Conservation (phyloP, 1,284 basidiomycete genomes). For the Puccinia triticina region DNA sequence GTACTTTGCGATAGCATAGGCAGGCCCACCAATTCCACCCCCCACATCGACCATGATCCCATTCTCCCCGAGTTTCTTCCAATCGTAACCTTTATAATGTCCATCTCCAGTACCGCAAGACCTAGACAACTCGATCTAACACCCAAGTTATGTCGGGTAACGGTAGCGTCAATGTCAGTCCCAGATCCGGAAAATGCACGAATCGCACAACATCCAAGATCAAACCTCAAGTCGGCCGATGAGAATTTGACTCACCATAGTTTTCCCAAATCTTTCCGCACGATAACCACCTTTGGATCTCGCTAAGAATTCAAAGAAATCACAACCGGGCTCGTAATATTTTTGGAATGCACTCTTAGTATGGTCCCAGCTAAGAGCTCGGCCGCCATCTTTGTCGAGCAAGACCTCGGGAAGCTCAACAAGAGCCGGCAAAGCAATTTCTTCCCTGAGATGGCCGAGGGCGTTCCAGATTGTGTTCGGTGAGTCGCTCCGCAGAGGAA, state of each 20-base stretch:
- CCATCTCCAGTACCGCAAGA: not conserved
- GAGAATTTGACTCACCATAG: not conserved
- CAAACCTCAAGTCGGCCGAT: too few relatives aligned
- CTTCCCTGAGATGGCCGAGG: not conserved
- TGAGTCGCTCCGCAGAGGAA: not conserved
- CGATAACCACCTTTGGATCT: not conserved
- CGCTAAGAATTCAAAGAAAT: constrained; percentile 8
- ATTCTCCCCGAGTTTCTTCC: not conserved
- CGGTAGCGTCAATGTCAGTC: too few relatives aligned
- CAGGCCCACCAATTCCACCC: constrained; percentile 8
- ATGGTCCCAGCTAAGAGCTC: not conserved
- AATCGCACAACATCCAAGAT: too few relatives aligned
- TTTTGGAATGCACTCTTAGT: constrained; percentile 14
- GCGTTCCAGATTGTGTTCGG: not conserved
- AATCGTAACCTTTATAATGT: constrained; percentile 6
- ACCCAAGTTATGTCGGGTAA: too few relatives aligned
- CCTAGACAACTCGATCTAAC: not conserved
- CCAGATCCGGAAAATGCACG: too few relatives aligned
- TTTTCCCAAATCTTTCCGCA: not conserved
- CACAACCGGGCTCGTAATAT: constrained; percentile 3
- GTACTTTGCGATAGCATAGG: not conserved
- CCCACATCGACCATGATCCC: constrained; percentile 20
- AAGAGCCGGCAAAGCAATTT: not conserved
- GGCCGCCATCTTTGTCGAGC: not conserved
- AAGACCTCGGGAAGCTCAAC: not conserved